These are phyloP conservation scores for Lachnellula occidentalis DNA, from an alignment of 2,329 filamentous ascomycete genomes.

Conservation along the genomic window DNA sequence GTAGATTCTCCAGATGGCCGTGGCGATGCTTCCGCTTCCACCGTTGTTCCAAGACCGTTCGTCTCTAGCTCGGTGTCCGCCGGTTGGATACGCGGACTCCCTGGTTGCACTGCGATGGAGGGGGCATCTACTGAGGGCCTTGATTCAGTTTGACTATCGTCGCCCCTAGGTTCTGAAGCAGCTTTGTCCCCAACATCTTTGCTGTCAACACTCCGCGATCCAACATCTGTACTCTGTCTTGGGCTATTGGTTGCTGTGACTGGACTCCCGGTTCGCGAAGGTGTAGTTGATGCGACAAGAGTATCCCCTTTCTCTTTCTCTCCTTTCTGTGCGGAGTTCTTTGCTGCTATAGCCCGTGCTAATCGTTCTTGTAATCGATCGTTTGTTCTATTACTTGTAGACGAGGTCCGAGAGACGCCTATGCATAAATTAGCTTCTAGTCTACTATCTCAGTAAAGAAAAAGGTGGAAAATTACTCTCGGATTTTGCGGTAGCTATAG, in stretches of 20 bases:
- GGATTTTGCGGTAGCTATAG: slow-evolving; percentile 31
- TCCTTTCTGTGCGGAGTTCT: slow-evolving; percentile 43
- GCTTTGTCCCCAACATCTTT: slow-evolving; percentile 5
- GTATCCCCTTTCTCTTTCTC: slow-evolving; percentile 40
- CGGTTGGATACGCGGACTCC: neutral
- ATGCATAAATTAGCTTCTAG: neutral
- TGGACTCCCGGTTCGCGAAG: slow-evolving; percentile 49
- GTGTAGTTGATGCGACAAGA: slow-evolving; percentile 42
- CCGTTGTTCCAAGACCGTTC: slow-evolving; percentile 11
- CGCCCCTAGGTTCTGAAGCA: neutral
- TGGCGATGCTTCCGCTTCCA: slow-evolving; percentile 17
- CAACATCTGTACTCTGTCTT: slow-evolving; percentile 40
- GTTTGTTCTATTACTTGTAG: slow-evolving; percentile 59
- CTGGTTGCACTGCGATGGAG: slow-evolving; percentile 14
- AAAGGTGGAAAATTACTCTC: slow-evolving; percentile 27
- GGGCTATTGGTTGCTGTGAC: slow-evolving; percentile 38
- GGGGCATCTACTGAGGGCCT: slow-evolving; percentile 3
- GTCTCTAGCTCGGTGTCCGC: slow-evolving; percentile 3
- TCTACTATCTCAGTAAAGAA: neutral
- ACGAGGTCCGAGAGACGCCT: slow-evolving; percentile 57
- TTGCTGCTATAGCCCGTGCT: slow-evolving; percentile 78
- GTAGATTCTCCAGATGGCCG: slow-evolving; percentile 27
- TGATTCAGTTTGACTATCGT: neutral
- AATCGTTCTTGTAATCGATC: slow-evolving; percentile 85
- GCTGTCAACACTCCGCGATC: slow-evolving; percentile 13